Evolutionary conservation across 352 stramenopile genomes (phyloP), one percentile per base, ranked within the genome.

Genomic region (Phytophthora gonapodyides): DNA sequence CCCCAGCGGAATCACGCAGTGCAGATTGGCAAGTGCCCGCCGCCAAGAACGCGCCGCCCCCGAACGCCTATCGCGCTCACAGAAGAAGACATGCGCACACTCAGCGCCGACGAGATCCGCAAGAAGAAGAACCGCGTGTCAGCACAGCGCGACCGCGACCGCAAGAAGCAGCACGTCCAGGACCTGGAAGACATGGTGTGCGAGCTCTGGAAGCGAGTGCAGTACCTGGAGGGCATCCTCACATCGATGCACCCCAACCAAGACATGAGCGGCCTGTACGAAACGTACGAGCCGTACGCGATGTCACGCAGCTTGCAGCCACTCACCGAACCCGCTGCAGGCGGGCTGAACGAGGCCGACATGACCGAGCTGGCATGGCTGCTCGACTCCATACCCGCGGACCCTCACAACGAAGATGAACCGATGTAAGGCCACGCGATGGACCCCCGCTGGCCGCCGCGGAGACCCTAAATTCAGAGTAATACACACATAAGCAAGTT

Each of bases 61-160:
- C 75, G 81, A 17, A 71, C 63, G 17, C 64, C 69, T 2, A 76
- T 83, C 2, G 75, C 78, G 12, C 80, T 91, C 7, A 76, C 81
- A 0, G 78, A 85, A 45, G 70, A 81, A 46, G 68, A 78, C 0
- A 69, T 60, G n/a, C 57, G 48, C 41, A 70, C 60, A 13, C 61
- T 91, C 7, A 74, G 67, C 43, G 65, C 75, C 2, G 67, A 76
- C 27, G 75, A 91, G 42, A 65, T 89, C 31, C 72, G 81, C 33
- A 82, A 82, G 45, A 75, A 85, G 38, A 88, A 88, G 65, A 91
- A 87, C 73, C 79, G 79, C 12, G 74, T 91, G 47, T 82, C 82
- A 1, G 79, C 79, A 9, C 73, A 80, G 4, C 70, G 81, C 2
- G 77, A 81, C 13, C 77, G 81, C 10, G 78, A 87, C 45, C 79